Evolutionary conservation across 225 moss, liverwort and hornwort species (phyloP), one percentile per base, ranked within the genome.

Genomic region (Neckera pumila): DNA sequence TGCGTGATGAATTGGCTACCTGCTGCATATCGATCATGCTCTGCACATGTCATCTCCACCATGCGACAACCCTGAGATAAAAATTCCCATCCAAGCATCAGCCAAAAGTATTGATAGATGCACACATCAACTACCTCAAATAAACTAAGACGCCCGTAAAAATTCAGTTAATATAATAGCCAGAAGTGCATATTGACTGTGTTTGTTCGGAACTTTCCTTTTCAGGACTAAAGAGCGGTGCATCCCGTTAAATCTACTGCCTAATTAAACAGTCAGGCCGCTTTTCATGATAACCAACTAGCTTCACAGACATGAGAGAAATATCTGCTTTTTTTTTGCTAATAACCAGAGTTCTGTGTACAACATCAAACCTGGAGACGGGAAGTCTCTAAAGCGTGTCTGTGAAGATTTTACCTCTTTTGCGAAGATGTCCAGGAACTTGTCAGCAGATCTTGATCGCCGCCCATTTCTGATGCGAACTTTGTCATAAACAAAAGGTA

Each of bases 1-100:
- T 99, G 99, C 70, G 99, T 99, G 89, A 97, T 95, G 76, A 99
- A 99, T 88, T 99, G 99, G 89, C 94, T 96, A 64, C 97, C 96
- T 53, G 99, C 99, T 80, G 99, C 99, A 95, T 92, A 95, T 76
- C 96, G 93, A 93, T 99, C 99, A 85, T 99, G 99, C 89, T 99
- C 99, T 69, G 94, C 80, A 86, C 96, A 99, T 49, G 95, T 92
- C 99, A 99, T 99, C 89, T 96, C 95, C 76, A 96, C 99, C 99
- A 99, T 99, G 90, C 96, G 96, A 92, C 99, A 99, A 85, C 99
- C 99, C 99, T 99, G 83, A 87, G 77, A 76, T 64, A 61, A 59
- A 87, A 71, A 77, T 53, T 74, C 67, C 85, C 70, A 67, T 51
- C 30, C 74, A 79, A 42, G 66, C 45, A 40, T 85, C 79, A 90